A percentile compares a stretch with the other conserved stretches of the same genome.
phyloP scores from a whole-genome alignment of 495 filamentous ascomycete species.

The Thermothielavioides terrestris region DNA sequence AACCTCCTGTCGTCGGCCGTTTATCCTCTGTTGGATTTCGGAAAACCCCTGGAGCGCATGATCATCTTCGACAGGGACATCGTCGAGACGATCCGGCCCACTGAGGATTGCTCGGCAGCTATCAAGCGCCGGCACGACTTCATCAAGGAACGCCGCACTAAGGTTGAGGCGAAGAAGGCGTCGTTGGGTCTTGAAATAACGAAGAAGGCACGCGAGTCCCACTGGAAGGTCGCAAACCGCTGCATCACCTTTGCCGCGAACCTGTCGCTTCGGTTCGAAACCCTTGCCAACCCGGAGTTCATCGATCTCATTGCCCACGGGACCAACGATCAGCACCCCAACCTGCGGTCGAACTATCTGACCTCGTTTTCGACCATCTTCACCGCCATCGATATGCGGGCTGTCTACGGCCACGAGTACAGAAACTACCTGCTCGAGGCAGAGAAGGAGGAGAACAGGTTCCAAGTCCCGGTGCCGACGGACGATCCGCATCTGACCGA shows the following conservation, averaged over 20 bases:
- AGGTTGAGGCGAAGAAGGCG: slow-evolving; percentile 75
- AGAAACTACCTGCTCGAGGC: slow-evolving; percentile 73
- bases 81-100: slow-evolving; percentile 64
- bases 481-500: slow-evolving; percentile 71
- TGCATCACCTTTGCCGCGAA: slow-evolving; percentile 84
- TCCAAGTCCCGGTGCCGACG: slow-evolving; percentile 59
- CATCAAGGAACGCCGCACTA: slow-evolving; percentile 61
- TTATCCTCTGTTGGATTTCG: slow-evolving; percentile 86
- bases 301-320: slow-evolving; percentile 78
- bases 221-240: slow-evolving; percentile 92
- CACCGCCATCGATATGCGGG: slow-evolving; percentile 73
- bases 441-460: slow-evolving; percentile 64
- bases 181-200: slow-evolving; percentile 73
- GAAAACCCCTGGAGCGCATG: slow-evolving; percentile 73
- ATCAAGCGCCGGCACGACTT: slow-evolving; percentile 59
- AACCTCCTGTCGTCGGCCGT: slow-evolving; percentile 73
- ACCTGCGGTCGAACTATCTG: slow-evolving; percentile 70
- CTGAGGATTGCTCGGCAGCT: slow-evolving; percentile 51
- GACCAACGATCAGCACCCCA: slow-evolving; percentile 83
- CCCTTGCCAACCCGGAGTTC: slow-evolving; percentile 68
- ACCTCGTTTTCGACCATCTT: slow-evolving; percentile 74
- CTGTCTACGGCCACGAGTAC: slow-evolving; percentile 76
- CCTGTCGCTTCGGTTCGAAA: slow-evolving; percentile 80
- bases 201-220: slow-evolving; percentile 63
- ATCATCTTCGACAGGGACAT: slow-evolving; percentile 71